These are phyloP conservation scores for Diaporthe helianthi DNA, from an alignment of 2,329 filamentous ascomycete genomes.

Conservation along the genomic window DNA sequence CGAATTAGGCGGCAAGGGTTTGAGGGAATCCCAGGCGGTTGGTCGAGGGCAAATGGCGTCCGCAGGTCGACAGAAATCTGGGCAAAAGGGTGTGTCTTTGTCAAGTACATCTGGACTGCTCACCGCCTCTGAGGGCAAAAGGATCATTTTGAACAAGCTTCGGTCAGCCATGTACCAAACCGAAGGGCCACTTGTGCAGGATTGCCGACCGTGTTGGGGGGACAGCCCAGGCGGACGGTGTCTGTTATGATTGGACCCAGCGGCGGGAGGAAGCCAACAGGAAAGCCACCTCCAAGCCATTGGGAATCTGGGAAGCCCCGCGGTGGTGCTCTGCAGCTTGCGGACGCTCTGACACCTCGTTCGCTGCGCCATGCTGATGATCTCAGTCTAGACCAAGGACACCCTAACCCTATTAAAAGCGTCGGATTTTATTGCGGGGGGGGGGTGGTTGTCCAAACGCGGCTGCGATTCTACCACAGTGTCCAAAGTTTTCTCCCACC, in stretches of 20 bases:
- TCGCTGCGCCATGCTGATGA: background rate
- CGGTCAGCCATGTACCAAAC: background rate
- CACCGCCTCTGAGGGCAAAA: constrained; percentile 11
- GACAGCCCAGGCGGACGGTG: constrained; percentile 19
- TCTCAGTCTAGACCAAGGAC: background rate
- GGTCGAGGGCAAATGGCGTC: constrained; percentile 15
- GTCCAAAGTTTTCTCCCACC: background rate
- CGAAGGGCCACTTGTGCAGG: background rate
- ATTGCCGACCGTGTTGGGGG: constrained; percentile 10
- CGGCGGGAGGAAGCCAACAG: constrained; percentile 25
- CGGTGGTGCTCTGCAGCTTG: background rate
- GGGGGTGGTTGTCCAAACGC: no score
- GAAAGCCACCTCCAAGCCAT: constrained; percentile 8
- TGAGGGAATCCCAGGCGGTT: constrained; percentile 8
- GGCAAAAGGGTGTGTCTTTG: background rate
- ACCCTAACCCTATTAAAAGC: background rate
- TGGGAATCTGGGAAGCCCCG: constrained; percentile 8
- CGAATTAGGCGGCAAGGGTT: constrained; percentile 14
- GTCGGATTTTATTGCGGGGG: background rate
- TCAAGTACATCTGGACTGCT: background rate
- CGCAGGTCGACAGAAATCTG: background rate
- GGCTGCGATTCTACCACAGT: background rate
- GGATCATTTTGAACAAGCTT: constrained; percentile 9
- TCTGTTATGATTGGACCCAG: background rate
- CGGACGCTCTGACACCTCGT: background rate